These are phyloP conservation scores for Pterulicium gracile DNA, from an alignment of 1,284 basidiomycete genomes.

Conservation along the genomic window DNA sequence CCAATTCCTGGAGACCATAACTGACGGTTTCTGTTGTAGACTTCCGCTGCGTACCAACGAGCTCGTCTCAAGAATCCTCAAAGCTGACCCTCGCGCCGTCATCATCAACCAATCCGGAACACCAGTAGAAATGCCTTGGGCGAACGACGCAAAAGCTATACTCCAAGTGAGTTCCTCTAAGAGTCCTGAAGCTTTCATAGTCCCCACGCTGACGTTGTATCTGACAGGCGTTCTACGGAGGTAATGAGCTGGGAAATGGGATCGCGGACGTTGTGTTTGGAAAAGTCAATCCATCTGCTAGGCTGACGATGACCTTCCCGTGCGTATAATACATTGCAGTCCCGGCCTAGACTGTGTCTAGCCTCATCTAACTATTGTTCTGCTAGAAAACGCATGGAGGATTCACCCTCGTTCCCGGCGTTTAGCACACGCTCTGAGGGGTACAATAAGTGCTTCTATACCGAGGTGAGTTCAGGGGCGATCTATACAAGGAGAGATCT, in stretches of 20 bases:
- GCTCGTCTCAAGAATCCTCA: slow-evolving; percentile 37
- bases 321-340: slow-evolving; percentile 16
- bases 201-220: slow-evolving; percentile 1
- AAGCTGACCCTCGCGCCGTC: slow-evolving; percentile 36
- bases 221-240: slow-evolving; percentile 38
- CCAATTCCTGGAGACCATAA: background rate
- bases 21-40: too few relatives aligned
- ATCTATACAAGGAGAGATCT: background rate
- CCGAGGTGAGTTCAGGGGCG: slow-evolving; percentile 25
- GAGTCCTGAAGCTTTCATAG: slow-evolving; percentile 1
- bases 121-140: slow-evolving; percentile 42
- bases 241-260: slow-evolving; percentile 43
- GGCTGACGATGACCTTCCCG: slow-evolving; percentile 39
- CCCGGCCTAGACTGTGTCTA: background rate
- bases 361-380: background rate
- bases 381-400: slow-evolving; percentile 28
- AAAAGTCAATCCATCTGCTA: slow-evolving; percentile 39
- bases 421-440: slow-evolving; percentile 29
- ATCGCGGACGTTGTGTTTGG: slow-evolving; percentile 45
- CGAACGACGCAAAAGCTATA: slow-evolving; percentile 28
- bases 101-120: slow-evolving; percentile 44
- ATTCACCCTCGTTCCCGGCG: slow-evolving; percentile 28
- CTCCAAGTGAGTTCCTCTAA: slow-evolving; percentile 27
- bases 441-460: slow-evolving; percentile 28
- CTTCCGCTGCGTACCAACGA: slow-evolving; percentile 36